Percentiles rank a stretch among this genome's conserved stretches.
phyloP scores from a whole-genome alignment of 2,329 filamentous ascomycete genomes.

The Endoconidiophora polonica region DNA sequence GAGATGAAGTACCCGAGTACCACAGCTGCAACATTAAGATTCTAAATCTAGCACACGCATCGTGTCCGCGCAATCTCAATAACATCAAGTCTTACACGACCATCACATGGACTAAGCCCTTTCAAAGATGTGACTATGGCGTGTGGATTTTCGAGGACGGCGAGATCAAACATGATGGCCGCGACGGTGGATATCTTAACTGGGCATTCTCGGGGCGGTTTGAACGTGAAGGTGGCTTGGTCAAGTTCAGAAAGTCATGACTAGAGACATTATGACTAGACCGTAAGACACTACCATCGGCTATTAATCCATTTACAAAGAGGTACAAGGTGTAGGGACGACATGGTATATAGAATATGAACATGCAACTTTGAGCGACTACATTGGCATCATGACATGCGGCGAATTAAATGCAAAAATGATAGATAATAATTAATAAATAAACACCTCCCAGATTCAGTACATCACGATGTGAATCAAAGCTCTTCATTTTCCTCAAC shows the following conservation, averaged over 20 bases:
- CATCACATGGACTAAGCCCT: constrained; percentile 1
- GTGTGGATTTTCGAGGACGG: constrained; percentile 3
- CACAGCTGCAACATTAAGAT: neutral
- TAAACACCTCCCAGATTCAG: too few relatives aligned
- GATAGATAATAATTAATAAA: too few relatives aligned
- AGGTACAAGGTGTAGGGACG: too few relatives aligned
- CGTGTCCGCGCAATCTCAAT: neutral
- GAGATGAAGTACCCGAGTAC: neutral
- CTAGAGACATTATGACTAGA: too few relatives aligned
- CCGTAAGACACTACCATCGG: too few relatives aligned
- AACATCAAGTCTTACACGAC: neutral
- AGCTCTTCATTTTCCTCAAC: constrained; percentile 23
- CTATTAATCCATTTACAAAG: too few relatives aligned
- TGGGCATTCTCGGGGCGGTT: constrained; percentile 1
- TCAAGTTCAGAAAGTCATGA: constrained; percentile 1
- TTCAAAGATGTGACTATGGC: neutral
- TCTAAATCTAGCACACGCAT: constrained; percentile 1
- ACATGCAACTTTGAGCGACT: too few relatives aligned
- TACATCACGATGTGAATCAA: constrained; percentile 15
- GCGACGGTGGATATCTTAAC: constrained; percentile 1
- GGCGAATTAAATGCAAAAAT: too few relatives aligned
- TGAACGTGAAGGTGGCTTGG: neutral
- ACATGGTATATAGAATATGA: too few relatives aligned
- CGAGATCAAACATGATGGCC: neutral
- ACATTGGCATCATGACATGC: too few relatives aligned